Base-by-base conservation (phyloP, 2,329 filamentous ascomycete species). In the Gnomoniopsis sp. region DNA sequence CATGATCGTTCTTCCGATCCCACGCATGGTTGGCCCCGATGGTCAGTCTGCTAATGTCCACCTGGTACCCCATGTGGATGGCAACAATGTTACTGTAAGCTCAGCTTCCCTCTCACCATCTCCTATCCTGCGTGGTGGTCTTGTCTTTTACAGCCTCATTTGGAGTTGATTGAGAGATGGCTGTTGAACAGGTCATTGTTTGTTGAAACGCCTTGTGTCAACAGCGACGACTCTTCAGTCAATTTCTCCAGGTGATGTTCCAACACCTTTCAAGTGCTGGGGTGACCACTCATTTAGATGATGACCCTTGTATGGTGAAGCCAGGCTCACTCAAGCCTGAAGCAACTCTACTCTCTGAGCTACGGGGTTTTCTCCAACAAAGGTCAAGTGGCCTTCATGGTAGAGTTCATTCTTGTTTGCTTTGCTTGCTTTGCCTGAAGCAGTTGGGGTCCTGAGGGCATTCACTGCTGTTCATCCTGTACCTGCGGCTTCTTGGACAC, bases 1-100 rank as follows among this genome's bases (percentile, higher is more conserved):
- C 14, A 77, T 84, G 76, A 68, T 80, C 6, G 72, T 82, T 6
- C 67, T 85, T 21, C 77, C 79, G 0, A 63, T 72, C 10, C 74
- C 79, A 17, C 66, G 68, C 36, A 74, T 68, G 7, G 49, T 71
- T 33, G 72, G 74, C 22, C 70, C 72, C 10, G 71, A 73, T 41
- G 76, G 75, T 3, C 68, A 71, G 49, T 69, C 70, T 2, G 74
- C 70, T 61, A 76, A 75, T 58, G 67, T 69, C 21, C 70, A 75
- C 56, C 67, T 68, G 17, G 56, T 64, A 6, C 50, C 54, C 17
- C 23, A 57, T 2, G 67, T 78, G 48, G 64, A 65, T 8, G 44
- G 19, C 44, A 14, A 23, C 44, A 47, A 47, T 23, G 34, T 75
- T 26, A 72, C 74, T 70, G 78, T 80, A 70, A 68, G 77, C 71